These are phyloP conservation scores for Talaromyces sp. DNA, from an alignment of 2,329 filamentous ascomycete species.

Conservation along the genomic window DNA sequence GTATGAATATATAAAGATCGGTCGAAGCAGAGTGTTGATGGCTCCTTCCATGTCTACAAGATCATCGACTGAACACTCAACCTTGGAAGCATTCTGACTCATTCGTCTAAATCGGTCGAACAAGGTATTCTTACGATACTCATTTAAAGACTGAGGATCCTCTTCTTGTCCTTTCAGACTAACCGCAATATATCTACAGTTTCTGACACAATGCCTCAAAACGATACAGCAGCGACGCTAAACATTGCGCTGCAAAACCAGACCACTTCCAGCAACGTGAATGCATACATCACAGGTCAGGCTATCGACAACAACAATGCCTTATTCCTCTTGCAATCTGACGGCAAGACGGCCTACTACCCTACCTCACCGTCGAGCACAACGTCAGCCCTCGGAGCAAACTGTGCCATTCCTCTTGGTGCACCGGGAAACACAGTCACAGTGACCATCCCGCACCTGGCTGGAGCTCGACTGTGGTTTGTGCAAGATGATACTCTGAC, in stretches of 20 bases:
- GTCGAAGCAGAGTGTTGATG: background rate
- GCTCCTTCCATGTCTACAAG: background rate
- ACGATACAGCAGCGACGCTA: conserved; percentile 38
- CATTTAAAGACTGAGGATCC: background rate
- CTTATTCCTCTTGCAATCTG: conserved; percentile 61
- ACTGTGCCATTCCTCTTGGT: conserved; percentile 65
- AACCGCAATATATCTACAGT: background rate
- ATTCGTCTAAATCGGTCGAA: background rate
- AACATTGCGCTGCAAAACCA: conserved; percentile 64
- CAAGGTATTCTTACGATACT: background rate
- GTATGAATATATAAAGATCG: background rate
- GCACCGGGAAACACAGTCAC: conserved; percentile 57
- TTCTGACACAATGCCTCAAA: conserved; percentile 1
- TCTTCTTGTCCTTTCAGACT: background rate
- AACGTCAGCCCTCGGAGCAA: conserved; percentile 48
- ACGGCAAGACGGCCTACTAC: conserved; percentile 64
- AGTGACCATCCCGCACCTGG: conserved; percentile 66
- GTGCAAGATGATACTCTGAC: conserved; percentile 58
- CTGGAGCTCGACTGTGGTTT: conserved; percentile 71
- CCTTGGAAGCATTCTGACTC: conserved; percentile 5
- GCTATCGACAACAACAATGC: conserved; percentile 59
- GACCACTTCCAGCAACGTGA: conserved; percentile 59
- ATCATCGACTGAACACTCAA: background rate
- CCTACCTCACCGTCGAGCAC: conserved; percentile 58
- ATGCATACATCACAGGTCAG: conserved; percentile 68